Evolutionary conservation across 2,329 filamentous ascomycete genomes (phyloP), one percentile per base, ranked within the genome.

Genomic region (Aspergillus fumigatus): DNA sequence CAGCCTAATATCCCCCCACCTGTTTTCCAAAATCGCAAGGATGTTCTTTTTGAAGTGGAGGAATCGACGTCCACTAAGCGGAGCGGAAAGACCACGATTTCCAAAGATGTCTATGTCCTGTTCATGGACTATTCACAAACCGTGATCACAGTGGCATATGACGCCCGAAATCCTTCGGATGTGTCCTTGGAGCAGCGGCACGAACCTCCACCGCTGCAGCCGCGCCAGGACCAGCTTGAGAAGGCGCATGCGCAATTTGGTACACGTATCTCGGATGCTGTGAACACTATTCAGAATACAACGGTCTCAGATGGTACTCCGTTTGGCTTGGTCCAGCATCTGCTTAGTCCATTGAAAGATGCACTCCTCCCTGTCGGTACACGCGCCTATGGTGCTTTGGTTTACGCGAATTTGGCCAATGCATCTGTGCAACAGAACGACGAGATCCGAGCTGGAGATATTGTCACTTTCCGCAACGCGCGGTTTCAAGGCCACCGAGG

Each of bases 81-180:
- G 14, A 87, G 88, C 27, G 86, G 89, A 26, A 88, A 87, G 70
- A 85, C 85, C 0, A 82, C 82, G 1, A 79, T 96, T 21, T 89
- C 88, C 6, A 92, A 92, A 62, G 86, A 92, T 58, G 82, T 97
- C 45, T 94, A 88, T 65, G 80, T 97, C n/a, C 77, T 99, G 8
- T 99, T 90, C 77, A 87, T 92, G 67, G 94, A 99, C 75, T 99
- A 99, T 73, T 97, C 92, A 19, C 94, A 97, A 71, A 97, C 93
- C 0, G 82, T 95, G 61, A 84, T 99, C 67, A 91, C 88, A 0
- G 89, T 87, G 19, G 86, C 82, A 51, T 97, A 88, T 71, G 89
- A 96, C 70, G 79, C 87, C 1, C 83, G 86, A 53, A 86, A 96
- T 68, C 82, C 88, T 3, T 79, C 83, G 1, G 87, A 93, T 66